Evolutionary conservation across 2,329 filamentous ascomycete genomes (phyloP), one percentile per base, ranked within the genome.

Genomic region (Neonectria coccinea): DNA sequence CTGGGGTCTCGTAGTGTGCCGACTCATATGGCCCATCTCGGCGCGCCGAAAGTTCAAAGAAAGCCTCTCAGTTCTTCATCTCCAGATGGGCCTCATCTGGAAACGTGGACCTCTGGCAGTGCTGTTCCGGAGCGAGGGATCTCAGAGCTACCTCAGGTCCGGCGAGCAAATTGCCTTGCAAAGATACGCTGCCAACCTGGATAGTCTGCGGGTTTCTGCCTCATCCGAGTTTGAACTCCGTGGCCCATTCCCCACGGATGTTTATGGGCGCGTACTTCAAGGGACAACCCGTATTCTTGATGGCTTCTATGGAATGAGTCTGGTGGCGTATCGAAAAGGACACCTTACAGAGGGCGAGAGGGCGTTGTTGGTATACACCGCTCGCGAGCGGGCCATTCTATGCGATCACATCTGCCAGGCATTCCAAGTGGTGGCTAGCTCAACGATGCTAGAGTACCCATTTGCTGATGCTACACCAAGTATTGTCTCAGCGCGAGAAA

Each of bases 81-180:
- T 99, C 2, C 92, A 97, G 60, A 95, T 99, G 89, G 93, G 94
- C 10, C 85, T 98, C 16, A 94, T 98, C 67, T 99, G 96, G 96
- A 97, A 95, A 79, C 89, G 94, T 31, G 95, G 97, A 3, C 96
- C 96, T 0, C 82, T 98, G 10, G 90, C 92, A 1, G 89, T 90
- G 0, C 85, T 97, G 42, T 82, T 90, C 0, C 85, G 89, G 42
- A 88, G 85, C 52, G 81, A 87, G 67, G 81, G 80, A 31, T 82
- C 83, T 31, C 94, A 97, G 74, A 89, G 91, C 58, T 97, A 95
- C 72, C 78, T 81, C 76, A 74, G 73, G 65, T 64, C 65, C 0
- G 55, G 64, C 0, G 63, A 69, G 9, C 62, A 71, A 16, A 56
- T 51, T 4, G 64, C 66, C 0, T 6, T 71, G 0, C 61, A 67